Evolutionary conservation across 208 protist genomes (phyloP), one percentile per base, ranked within the genome.

Genomic region (Trypanosoma mega): DNA sequence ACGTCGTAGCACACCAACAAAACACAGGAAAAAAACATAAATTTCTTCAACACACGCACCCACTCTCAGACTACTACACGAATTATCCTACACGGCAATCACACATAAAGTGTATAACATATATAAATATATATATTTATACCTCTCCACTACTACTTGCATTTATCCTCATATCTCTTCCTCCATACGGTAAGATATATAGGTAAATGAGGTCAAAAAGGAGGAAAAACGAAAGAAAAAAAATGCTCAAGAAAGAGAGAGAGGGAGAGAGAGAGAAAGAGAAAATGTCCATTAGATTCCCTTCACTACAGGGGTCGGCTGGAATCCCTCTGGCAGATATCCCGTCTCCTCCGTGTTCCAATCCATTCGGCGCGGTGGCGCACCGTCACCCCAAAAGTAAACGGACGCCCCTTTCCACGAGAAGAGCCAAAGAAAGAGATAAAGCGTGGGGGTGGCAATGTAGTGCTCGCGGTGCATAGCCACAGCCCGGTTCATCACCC

Each of bases 401-500:
- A 87, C 89, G 26, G 61, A 52, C 58, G 84, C 81, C 16, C 82
- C 85, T 61, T 90, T 85, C 83, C 83, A 96, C 56, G 76, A 90
- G 75, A 93, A 93, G 74, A 80, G 80, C 76, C 80, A 96, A 29
- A 92, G 51, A 69, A 92, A 96, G 3, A 74, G 33, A 71, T 80
- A 91, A 21, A 96, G 71, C 11, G 84, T 91, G 2, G 85, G 85
- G 41, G 85, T 74, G 31, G 85, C 72, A 57, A 96, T 92, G 70
- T 92, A 90, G 71, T 93, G 76, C 71, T 96, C 89, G 43, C 85
- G 89, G 53, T 76, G 80, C 43, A 93, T 72, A 36, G 81, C 83
- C 2, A 96, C 86, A 34, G 81, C 67, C 51, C 89, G 89, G 84
- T 93, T 93, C 83, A 93, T 91, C 77, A 93, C 87, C 86, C 89